Percentiles rank a stretch among this genome's conserved stretches.
phyloP scores from a whole-genome alignment of 2,329 filamentous ascomycete genomes.

The Aureobasidium sp. region DNA sequence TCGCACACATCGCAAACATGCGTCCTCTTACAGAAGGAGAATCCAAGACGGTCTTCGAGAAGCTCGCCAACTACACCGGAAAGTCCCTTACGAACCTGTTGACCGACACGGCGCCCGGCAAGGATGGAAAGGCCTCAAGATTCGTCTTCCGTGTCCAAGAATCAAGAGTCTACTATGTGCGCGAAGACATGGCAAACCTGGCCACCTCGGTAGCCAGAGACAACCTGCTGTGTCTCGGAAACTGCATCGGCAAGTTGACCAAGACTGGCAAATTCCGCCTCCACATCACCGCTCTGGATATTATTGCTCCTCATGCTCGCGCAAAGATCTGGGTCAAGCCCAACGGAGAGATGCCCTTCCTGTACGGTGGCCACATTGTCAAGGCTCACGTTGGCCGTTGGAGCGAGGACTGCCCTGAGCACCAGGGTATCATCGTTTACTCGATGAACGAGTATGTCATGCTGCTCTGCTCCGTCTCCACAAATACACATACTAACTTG shows the following conservation, averaged over 20 bases:
- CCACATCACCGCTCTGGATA: constrained; percentile 83
- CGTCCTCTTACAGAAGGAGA: constrained; percentile 72
- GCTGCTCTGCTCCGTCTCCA: constrained; percentile 49
- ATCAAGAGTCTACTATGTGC: constrained; percentile 84
- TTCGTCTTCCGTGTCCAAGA: constrained; percentile 80
- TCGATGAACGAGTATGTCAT: constrained; percentile 65
- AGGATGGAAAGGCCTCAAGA: constrained; percentile 46
- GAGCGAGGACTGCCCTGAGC: constrained; percentile 87
- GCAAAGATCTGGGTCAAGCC: constrained; percentile 97
- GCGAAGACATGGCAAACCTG: constrained; percentile 80
- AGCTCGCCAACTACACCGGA: constrained; percentile 90
- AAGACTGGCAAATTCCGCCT: constrained; percentile 94
- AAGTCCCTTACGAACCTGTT: constrained; percentile 72
- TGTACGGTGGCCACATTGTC: constrained; percentile 87
- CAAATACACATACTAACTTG: constrained; percentile 13
- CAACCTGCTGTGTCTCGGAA: constrained; percentile 78
- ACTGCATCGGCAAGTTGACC: constrained; percentile 89
- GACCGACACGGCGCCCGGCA: constrained; percentile 37
- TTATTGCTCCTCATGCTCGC: constrained; percentile 82
- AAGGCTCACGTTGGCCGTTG: constrained; percentile 75
- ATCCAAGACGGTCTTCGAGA: constrained; percentile 75
- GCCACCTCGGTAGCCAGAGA: constrained; percentile 78
- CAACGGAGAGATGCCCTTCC: constrained; percentile 94
- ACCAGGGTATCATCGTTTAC: constrained; percentile 83
- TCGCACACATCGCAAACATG: constrained; percentile 46